These are phyloP conservation scores for Lepidium aucheri DNA, from an alignment of 345 rosid species.

Conservation along the genomic window DNA sequence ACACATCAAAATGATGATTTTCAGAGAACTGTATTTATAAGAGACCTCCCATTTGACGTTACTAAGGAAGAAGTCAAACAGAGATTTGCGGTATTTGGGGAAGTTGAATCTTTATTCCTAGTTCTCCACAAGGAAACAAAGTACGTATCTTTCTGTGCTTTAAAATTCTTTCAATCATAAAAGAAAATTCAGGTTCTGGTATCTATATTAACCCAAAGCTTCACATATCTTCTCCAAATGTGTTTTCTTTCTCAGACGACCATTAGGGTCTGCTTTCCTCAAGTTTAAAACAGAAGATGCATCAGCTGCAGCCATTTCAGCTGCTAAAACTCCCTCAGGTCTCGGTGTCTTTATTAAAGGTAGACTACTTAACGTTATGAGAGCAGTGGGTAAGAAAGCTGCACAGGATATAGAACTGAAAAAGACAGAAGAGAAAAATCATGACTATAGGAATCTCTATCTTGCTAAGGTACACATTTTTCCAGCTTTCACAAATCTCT, in stretches of 20 bases:
- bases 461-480: conserved; percentile 59
- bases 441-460: conserved; percentile 75
- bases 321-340: conserved; percentile 54
- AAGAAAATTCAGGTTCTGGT: not conserved
- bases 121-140: conserved; percentile 86
- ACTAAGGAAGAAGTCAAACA: conserved; percentile 63
- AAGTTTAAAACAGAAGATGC: conserved; percentile 70
- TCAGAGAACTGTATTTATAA: conserved; percentile 62
- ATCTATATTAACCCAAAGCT: not conserved
- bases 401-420: conserved; percentile 64
- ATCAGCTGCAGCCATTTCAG: conserved; percentile 63
- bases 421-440: conserved; percentile 59
- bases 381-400: conserved; percentile 77
- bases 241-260: conserved; percentile 54
- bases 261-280: conserved; percentile 86
- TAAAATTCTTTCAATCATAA: not conserved
- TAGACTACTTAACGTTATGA: conserved; percentile 62
- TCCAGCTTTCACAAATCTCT: not conserved
- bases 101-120: conserved; percentile 58
- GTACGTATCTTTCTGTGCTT: conserved; percentile 31
- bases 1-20: conserved; percentile 50
- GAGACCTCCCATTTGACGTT: conserved; percentile 81
- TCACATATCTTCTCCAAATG: not conserved
- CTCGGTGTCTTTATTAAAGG: conserved; percentile 73
- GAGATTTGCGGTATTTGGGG: conserved; percentile 67